Evolutionary conservation across 345 rosid species (phyloP), one percentile per base, ranked within the genome.

Genomic region (Ricinus communis): DNA sequence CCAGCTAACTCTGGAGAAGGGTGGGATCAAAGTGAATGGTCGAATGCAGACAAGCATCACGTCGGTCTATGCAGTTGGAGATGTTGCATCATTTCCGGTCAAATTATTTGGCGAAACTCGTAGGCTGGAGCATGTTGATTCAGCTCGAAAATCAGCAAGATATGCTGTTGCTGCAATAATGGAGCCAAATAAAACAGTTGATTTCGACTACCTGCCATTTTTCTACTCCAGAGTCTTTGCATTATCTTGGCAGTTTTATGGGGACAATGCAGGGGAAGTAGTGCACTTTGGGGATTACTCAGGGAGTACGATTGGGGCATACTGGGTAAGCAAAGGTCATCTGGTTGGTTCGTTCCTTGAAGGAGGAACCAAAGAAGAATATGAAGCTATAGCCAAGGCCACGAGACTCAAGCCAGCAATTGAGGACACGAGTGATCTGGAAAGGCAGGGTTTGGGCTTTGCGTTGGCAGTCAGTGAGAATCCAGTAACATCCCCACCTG

Each of bases 121-220:
- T 49, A 90, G 99, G 79, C 97, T 95, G 50, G 99, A 92, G 87
- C 99, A 92, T 53, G 98, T 95, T 18, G 99, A 90, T 81, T 88
- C 87, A 0, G 98, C 98, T 11, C 82, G 96, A 62, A 90, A 88
- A 84, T 83, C 98, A 3, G 97, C 98, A 41, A 84, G 78, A 53
- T 93, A 92, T 54, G 97, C 88, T 21, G 96, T 89, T 66, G 74
- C 92, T 53, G 84, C 86, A 3, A 90, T 92, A 79, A 80, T 92
- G 89, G 90, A 89, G 50, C 90, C 91, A n/a, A 83, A 80, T 30
- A 92, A 88, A 73, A 82, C 87, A 0, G 87, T 83, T 5, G 94
- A 92, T 10, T 95, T 89, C 13, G 89, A 87, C 74, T 92, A 90
- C 84, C 81, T 90, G 24, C 98, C 99, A 5, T 95, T 90, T 85